These are phyloP conservation scores for Starmerella davenportii DNA, from an alignment of 805 yeast species.

Conservation along the genomic window DNA sequence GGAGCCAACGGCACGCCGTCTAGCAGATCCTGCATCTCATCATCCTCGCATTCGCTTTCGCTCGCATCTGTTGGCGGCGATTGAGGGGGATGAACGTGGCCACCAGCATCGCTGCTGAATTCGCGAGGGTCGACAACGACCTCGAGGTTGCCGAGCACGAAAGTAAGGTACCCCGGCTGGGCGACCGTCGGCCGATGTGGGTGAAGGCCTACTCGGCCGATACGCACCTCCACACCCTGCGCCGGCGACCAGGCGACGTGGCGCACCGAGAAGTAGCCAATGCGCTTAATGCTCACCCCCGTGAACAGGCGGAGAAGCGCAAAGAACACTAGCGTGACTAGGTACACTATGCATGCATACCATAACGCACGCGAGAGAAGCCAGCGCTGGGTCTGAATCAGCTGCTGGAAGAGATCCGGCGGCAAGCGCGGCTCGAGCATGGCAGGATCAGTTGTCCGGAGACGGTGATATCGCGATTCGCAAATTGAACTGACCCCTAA, in stretches of 20 bases:
- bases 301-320: conserved; percentile 26
- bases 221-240: conserved; percentile 23
- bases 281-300: conserved; percentile 27
- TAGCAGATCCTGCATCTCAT: not conserved
- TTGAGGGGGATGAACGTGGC: not conserved
- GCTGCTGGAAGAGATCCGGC: conserved; percentile 13
- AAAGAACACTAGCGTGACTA: conserved; percentile 23
- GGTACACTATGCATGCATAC: conserved; percentile 14
- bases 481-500: too few relatives aligned
- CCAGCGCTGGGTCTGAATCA: conserved; percentile 16
- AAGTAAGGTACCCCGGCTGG: conserved; percentile 25
- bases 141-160: conserved; percentile 21
- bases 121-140: conserved; percentile 18
- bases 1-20: conserved; percentile 14
- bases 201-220: conserved; percentile 22
- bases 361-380: conserved; percentile 14
- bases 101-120: conserved; percentile 6
- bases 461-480: too few relatives aligned
- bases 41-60: not conserved
- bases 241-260: conserved; percentile 22
- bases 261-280: conserved; percentile 26
- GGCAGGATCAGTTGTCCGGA: not conserved
- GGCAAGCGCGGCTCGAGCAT: conserved; percentile 6
- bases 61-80: not conserved
- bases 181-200: conserved; percentile 28